These are phyloP conservation scores for Pseudocercospora macadamiae DNA, from an alignment of 2,329 filamentous ascomycete genomes.

Conservation along the genomic window DNA sequence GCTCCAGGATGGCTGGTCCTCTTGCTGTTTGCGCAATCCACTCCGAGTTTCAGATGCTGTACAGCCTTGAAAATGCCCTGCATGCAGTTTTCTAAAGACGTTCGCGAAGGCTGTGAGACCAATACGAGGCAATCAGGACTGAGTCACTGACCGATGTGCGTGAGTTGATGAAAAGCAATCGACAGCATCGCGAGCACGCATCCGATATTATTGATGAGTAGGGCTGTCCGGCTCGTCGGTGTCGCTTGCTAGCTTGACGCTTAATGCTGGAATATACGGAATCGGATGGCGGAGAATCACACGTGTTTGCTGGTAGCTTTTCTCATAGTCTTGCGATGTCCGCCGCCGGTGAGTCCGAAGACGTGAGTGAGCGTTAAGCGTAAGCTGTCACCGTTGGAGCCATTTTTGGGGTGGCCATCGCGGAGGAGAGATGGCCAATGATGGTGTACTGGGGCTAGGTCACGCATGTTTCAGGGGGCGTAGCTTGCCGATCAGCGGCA, in stretches of 20 bases:
- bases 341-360: background rate
- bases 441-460: background rate
- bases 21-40: constrained; percentile 1
- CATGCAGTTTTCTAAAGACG: background rate
- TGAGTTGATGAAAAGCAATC: too few species aligned
- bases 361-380: background rate
- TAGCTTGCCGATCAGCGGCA: background rate
- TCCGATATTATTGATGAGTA: too few species aligned
- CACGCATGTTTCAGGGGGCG: constrained; percentile 3
- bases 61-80: background rate
- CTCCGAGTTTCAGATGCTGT: background rate
- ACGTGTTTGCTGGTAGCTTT: background rate
- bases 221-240: background rate
- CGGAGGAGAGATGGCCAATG: background rate
- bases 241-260: background rate
- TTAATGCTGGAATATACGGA: too few species aligned
- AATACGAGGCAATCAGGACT: too few species aligned
- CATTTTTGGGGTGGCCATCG: background rate
- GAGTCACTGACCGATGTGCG: too few species aligned
- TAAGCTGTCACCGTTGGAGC: background rate
- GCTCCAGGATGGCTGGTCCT: background rate
- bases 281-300: background rate
- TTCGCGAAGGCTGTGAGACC: background rate
- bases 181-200: too few species aligned
- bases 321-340: background rate